Evolutionary conservation across 805 yeast species (phyloP).

Genomic region (Jamesozyma jinghongensis): DNA sequence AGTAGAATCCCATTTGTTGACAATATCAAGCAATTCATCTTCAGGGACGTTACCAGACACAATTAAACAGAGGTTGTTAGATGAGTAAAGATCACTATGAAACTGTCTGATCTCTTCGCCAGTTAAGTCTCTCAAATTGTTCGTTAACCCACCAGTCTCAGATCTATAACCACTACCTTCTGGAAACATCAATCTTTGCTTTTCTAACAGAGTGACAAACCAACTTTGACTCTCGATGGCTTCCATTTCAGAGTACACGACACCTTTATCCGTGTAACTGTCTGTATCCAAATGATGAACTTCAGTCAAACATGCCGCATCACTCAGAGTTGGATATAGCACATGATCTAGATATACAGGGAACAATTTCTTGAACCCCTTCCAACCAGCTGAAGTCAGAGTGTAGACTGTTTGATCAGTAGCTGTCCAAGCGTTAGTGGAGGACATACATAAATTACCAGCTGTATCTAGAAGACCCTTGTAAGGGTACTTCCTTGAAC

Average conservation of each 20-base stretch:
- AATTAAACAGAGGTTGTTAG: conserved; percentile 76
- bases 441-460: conserved; percentile 74
- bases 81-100: conserved; percentile 63
- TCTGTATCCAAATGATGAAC: conserved; percentile 90
- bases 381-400: conserved; percentile 90
- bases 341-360: conserved; percentile 90
- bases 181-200: conserved; percentile 48
- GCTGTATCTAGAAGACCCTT: conserved; percentile 84
- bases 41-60: conserved; percentile 83
- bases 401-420: conserved; percentile 95
- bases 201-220: conserved; percentile 51
- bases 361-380: conserved; percentile 72
- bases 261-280: conserved; percentile 82
- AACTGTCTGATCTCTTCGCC: conserved; percentile 68
- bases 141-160: conserved; percentile 88
- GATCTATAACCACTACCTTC: conserved; percentile 72
- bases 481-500: conserved; percentile 79
- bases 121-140: conserved; percentile 62
- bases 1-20: conserved; percentile 53
- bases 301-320: conserved; percentile 86
- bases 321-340: conserved; percentile 74
- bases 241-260: conserved; percentile 95
- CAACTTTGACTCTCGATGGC: conserved; percentile 76
- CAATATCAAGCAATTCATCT: conserved; percentile 50
- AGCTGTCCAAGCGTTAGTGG: conserved; percentile 95